A percentile compares a stretch with the other conserved stretches of the same genome.
Evolutionary conservation across 192 early-diverging fungal genomes (phyloP).

Genomic region (Coemansia sp.): DNA sequence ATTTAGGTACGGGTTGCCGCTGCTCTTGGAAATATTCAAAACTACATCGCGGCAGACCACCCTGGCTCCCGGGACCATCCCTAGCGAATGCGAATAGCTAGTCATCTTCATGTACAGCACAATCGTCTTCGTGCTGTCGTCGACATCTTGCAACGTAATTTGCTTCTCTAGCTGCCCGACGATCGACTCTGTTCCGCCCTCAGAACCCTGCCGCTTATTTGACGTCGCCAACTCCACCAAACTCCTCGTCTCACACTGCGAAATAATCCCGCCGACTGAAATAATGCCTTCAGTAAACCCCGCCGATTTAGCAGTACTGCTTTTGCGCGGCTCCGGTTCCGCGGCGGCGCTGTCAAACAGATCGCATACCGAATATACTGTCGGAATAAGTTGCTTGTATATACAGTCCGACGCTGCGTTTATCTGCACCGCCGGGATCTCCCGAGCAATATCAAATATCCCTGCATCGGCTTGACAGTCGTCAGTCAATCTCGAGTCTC

Average conservation of each 20-base stretch:
- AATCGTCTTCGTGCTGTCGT: slow-evolving; percentile 5
- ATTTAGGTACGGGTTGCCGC: slow-evolving; percentile 20
- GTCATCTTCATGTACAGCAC: slow-evolving; percentile 26
- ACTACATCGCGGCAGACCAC: slow-evolving; percentile 16
- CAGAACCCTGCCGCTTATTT: neutral
- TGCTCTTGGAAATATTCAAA: slow-evolving; percentile 8
- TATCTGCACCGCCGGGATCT: slow-evolving; percentile 10
- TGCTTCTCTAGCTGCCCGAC: slow-evolving; percentile 16
- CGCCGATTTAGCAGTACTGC: neutral
- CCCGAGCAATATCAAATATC: neutral
- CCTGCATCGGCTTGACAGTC: neutral
- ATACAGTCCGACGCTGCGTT: neutral
- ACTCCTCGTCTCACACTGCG: slow-evolving; percentile 6
- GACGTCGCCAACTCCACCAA: neutral
- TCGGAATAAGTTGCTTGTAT: neutral
- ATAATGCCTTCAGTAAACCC: slow-evolving; percentile 3
- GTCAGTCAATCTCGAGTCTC: neutral
- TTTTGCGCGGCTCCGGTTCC: neutral
- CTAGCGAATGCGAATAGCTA: slow-evolving; percentile 27
- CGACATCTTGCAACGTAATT: slow-evolving; percentile 18
- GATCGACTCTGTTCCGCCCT: neutral
- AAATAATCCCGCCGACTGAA: slow-evolving; percentile 10
- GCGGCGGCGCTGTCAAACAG: neutral
- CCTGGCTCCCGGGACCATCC: slow-evolving; percentile 26
- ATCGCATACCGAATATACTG: slow-evolving; percentile 2